Percentiles rank a stretch among this genome's conserved stretches.
phyloP scores from a whole-genome alignment of 2,329 filamentous ascomycete species.

The Colletotrichum caudatum region DNA sequence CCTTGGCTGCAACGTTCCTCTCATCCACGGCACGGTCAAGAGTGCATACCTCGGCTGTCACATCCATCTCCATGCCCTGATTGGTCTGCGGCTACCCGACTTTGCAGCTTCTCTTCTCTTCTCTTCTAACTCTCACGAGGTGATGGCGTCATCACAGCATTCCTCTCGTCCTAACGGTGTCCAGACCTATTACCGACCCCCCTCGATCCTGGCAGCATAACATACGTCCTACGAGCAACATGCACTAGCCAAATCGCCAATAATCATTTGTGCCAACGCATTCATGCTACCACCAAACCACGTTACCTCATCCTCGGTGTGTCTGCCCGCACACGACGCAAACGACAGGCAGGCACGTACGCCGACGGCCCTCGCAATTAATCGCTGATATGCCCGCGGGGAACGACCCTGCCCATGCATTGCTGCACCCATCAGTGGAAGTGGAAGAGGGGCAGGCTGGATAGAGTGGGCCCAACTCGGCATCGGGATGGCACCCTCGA shows the following conservation, averaged over 20 bases:
- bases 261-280: slow-evolving; percentile 27
- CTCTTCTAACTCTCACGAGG: background rate
- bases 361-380: slow-evolving; percentile 14
- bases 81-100: background rate
- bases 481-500: slow-evolving; percentile 33
- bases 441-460: slow-evolving; percentile 23
- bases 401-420: slow-evolving; percentile 31
- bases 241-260: slow-evolving; percentile 5
- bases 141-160: slow-evolving; percentile 18
- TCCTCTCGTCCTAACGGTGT: background rate
- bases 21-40: background rate
- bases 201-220: slow-evolving; percentile 19
- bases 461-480: slow-evolving; percentile 27
- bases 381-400: slow-evolving; percentile 34
- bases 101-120: background rate
- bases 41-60: background rate
- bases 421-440: slow-evolving; percentile 23
- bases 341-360: background rate
- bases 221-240: slow-evolving; percentile 23
- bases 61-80: background rate
- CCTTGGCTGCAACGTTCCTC: slow-evolving; percentile 28
- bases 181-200: background rate
- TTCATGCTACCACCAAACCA: slow-evolving; percentile 17
- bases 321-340: slow-evolving; percentile 1
- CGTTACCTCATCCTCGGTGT: background rate